A percentile compares a stretch with the other conserved stretches of the same genome.
Conservation (phyloP, 805 yeast genomes). For the Kuraishia cidri region DNA sequence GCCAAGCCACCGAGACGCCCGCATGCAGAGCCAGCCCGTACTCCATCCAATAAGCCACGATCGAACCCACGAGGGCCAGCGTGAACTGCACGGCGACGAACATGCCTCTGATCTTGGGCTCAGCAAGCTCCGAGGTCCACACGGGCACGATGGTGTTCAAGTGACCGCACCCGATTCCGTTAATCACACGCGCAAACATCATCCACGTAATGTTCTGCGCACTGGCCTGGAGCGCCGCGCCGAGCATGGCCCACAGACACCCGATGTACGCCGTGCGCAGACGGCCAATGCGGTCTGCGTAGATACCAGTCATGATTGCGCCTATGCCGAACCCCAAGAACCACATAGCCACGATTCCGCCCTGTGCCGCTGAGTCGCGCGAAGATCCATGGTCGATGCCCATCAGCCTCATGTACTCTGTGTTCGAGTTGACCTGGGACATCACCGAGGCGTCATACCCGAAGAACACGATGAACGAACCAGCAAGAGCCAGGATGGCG, state of each 20-base stretch:
- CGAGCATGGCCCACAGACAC: conserved; percentile 10
- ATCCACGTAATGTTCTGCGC: conserved; percentile 31
- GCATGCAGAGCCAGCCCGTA: conserved; percentile 32
- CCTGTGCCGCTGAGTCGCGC: conserved; percentile 2
- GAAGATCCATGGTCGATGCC: conserved; percentile 2
- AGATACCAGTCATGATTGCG: conserved; percentile 2
- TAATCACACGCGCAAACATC: conserved; percentile 29
- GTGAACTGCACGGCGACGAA: conserved; percentile 35
- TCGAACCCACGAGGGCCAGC: conserved; percentile 28
- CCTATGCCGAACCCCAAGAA: conserved; percentile 2
- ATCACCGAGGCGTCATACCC: conserved; percentile 3
- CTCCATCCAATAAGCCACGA: conserved; percentile 32
- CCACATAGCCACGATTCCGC: conserved; percentile 3
- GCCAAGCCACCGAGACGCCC: conserved; percentile 26
- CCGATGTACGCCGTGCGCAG: conserved; percentile 2
- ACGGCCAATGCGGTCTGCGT: conserved; percentile 2
- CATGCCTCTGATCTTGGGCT: conserved; percentile 22
- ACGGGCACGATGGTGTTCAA: conserved; percentile 33
- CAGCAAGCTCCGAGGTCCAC: conserved; percentile 32
- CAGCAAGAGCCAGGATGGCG: conserved; percentile 2
- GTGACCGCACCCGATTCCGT: conserved; percentile 32
- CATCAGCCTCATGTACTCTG: conserved; percentile 2
- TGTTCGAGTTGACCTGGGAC: conserved; percentile 3
- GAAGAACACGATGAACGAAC: conserved; percentile 4
- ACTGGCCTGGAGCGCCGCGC: conserved; percentile 22